Conservation (phyloP, 23 red algal genomes). For the Gracilaria gracilis region DNA sequence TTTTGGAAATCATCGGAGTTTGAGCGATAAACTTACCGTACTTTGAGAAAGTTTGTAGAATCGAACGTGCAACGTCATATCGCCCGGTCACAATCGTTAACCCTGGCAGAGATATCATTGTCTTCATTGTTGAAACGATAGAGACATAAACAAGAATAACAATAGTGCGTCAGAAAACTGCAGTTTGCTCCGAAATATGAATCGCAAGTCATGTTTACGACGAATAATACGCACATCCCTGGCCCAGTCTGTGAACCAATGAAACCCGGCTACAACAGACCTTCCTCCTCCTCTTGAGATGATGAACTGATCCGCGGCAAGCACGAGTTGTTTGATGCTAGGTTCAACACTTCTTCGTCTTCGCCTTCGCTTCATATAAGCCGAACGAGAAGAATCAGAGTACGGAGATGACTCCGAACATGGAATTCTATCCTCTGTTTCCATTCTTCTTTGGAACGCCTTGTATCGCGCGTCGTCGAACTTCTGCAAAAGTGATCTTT, state of each 20-base stretch:
- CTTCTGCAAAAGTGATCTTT: constrained; percentile 72
- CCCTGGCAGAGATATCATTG: constrained; percentile 67
- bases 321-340: constrained; percentile 59
- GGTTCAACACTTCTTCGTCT: constrained; percentile 56
- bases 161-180: background rate
- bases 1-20: background rate
- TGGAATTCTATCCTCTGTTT: constrained; percentile 29
- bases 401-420: constrained; percentile 34
- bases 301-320: constrained; percentile 72
- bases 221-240: constrained; percentile 56
- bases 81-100: constrained; percentile 67
- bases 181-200: background rate
- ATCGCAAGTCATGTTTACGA: background rate
- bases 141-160: background rate
- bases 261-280: constrained; percentile 72
- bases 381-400: constrained; percentile 19
- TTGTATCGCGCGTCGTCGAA: constrained; percentile 52
- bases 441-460: constrained; percentile 30
- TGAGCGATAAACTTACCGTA: constrained; percentile 55
- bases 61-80: constrained; percentile 68
- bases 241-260: constrained; percentile 73
- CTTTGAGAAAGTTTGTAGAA: constrained; percentile 67
- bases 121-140: background rate
- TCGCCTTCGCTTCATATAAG: constrained; percentile 23
- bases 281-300: constrained; percentile 64